These are phyloP conservation scores for Claviceps cyperi DNA, from an alignment of 2,329 filamentous ascomycete species.

Conservation along the genomic window DNA sequence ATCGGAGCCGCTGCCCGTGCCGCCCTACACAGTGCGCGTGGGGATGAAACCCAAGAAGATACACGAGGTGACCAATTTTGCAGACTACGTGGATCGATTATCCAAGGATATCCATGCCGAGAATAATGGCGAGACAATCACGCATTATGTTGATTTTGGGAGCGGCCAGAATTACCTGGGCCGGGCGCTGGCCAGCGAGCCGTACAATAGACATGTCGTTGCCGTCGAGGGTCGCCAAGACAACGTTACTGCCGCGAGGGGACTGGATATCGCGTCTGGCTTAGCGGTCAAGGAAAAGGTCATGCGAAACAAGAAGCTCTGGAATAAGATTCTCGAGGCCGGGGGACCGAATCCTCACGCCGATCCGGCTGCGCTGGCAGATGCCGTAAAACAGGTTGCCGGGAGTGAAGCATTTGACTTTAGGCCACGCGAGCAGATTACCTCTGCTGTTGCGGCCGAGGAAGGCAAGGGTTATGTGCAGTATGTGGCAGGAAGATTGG, in stretches of 20 bases:
- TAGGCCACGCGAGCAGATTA: constrained; percentile 33
- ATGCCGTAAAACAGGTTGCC: constrained; percentile 20
- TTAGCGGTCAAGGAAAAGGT: constrained; percentile 58
- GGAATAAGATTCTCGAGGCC: constrained; percentile 34
- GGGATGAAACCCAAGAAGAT: constrained; percentile 96
- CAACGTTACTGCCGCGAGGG: constrained; percentile 74
- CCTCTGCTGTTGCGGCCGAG: constrained; percentile 36
- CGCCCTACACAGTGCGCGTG: constrained; percentile 60
- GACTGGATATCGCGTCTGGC: constrained; percentile 70
- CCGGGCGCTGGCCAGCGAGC: constrained; percentile 66
- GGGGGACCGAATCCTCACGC: constrained; percentile 23
- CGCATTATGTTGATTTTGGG: constrained; percentile 89
- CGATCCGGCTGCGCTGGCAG: constrained; percentile 25
- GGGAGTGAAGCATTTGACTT: constrained; percentile 26
- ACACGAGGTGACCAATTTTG: constrained; percentile 85
- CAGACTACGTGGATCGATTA: constrained; percentile 60
- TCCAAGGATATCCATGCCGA: constrained; percentile 35
- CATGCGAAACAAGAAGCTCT: constrained; percentile 74
- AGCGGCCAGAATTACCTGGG: constrained; percentile 96
- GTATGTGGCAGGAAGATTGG: constrained; percentile 61
- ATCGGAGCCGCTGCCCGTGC: constrained; percentile 32
- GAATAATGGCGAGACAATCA: constrained; percentile 43
- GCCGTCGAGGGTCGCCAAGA: constrained; percentile 79
- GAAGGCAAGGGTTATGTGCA: constrained; percentile 57
- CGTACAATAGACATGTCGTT: constrained; percentile 76